Conservation (phyloP, 2,329 filamentous ascomycete genomes). For the Botryotinia convoluta region DNA sequence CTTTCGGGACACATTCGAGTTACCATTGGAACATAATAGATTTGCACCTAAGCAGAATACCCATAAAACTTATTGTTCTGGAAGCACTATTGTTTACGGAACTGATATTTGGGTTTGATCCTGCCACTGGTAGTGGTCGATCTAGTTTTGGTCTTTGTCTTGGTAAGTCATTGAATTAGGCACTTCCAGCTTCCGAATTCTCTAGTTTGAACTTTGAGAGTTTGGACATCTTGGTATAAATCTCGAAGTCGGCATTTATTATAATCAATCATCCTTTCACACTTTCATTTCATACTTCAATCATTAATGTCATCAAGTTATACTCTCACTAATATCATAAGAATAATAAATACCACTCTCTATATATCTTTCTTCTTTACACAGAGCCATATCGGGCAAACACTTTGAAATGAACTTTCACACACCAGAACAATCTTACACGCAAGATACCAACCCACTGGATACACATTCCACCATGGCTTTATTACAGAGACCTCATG, state of each 20-base stretch:
- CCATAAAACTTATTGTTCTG: background rate
- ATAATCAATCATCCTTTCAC: background rate
- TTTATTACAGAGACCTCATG: background rate
- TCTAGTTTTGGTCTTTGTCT: background rate
- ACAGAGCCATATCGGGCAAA: background rate
- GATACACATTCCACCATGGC: conserved; percentile 1
- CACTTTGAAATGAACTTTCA: conserved; percentile 5
- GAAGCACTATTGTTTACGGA: background rate
- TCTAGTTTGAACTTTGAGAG: background rate
- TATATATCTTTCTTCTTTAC: background rate
- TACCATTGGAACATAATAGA: background rate
- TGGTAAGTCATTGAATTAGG: background rate
- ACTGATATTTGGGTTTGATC: background rate
- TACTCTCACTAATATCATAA: background rate
- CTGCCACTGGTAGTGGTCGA: background rate
- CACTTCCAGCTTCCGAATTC: background rate
- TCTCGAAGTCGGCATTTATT: background rate
- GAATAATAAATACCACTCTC: background rate
- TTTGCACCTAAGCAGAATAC: background rate
- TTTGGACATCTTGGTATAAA: background rate
- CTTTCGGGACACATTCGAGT: background rate
- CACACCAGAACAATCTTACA: background rate
- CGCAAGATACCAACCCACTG: background rate
- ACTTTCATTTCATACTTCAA: background rate
- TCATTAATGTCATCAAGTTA: background rate